Base-by-base conservation (phyloP, 306 rosid species). In the Rubus parviflorus region DNA sequence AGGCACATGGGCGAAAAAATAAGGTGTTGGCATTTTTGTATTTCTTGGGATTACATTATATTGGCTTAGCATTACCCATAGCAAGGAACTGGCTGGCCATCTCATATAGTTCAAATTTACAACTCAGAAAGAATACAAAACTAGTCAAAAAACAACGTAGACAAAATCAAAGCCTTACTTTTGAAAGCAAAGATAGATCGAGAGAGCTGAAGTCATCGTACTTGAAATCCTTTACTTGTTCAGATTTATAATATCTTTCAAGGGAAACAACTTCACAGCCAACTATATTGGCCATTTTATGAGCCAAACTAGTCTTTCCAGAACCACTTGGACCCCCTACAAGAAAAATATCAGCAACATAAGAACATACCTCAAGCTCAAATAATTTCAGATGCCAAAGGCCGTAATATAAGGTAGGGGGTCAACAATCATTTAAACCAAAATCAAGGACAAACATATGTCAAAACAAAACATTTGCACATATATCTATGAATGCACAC, bases 261-360 rank as follows among this genome's bases (percentile, higher is more conserved):
- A 95, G 90, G 52, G 97, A 92, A 85, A 95, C 83, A 72, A 95
- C 97, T 86, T 92, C 97, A 87, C 99, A 92, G 25, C 99, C 99
- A 81, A 95, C 91, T 70, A 95, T 95, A 79, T 92, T 95, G 73
- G 99, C 99, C 99, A 95, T 89, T 88, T 95, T 95, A 86, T 89
- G 99, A 76, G 99, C 99, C 89, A 95, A 92, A 90, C 99, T 92
- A 86, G 99, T 92, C 93, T 95, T 95, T 80, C 99, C 99, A 80
- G 97, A 95, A 53, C 99, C 99, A 85, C 99, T 95, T 85, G 99
- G 99, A 77, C 99, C 99, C 40, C 99, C 99, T 95, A 86, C 81
- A 87, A 86, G 71, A 75, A 76, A 70, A 84, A 81, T 60, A 81
- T 52, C 72, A 68, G 47, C 25, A 68, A 20, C 38, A 86, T 62